These are phyloP conservation scores for Boletus semigastroideus DNA, from an alignment of 1,284 basidiomycete genomes.

Conservation along the genomic window DNA sequence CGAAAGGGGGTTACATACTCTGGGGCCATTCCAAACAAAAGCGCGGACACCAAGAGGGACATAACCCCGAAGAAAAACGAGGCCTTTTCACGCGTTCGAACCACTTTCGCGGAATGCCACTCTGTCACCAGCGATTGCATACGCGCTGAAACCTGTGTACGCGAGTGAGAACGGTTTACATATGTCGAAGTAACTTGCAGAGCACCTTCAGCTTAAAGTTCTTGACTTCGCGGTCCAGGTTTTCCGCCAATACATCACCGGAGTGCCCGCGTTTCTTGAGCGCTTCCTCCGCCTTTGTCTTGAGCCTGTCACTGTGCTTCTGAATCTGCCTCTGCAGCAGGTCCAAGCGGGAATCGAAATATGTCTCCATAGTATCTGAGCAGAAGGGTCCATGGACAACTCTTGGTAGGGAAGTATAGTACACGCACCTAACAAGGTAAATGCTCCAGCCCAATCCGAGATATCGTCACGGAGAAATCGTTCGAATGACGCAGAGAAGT, in stretches of 20 bases:
- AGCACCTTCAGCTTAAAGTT: constrained; percentile 68
- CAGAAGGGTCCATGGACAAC: constrained; percentile 17
- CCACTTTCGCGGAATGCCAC: constrained; percentile 90
- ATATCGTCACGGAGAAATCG: constrained; percentile 52
- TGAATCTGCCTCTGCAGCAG: constrained; percentile 84
- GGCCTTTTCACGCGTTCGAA: constrained; percentile 87
- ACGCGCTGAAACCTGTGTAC: constrained; percentile 64
- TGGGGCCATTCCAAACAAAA: constrained; percentile 82
- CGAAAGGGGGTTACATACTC: constrained; percentile 47
- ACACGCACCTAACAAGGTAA: constrained; percentile 68
- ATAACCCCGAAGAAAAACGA: constrained; percentile 92
- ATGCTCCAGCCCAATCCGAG: constrained; percentile 57
- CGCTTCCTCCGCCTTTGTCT: constrained; percentile 70
- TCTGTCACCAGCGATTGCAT: constrained; percentile 70
- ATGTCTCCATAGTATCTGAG: constrained; percentile 84
- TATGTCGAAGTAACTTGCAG: background rate
- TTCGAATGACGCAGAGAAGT: constrained; percentile 54
- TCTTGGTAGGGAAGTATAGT: background rate
- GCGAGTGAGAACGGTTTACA: constrained; percentile 10
- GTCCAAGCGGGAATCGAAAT: constrained; percentile 88
- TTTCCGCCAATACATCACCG: constrained; percentile 65
- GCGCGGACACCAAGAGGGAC: constrained; percentile 78
- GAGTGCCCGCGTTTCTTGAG: constrained; percentile 69
- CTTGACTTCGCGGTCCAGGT: constrained; percentile 83
- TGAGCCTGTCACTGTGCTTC: constrained; percentile 82